Conservation (phyloP, 2,329 filamentous ascomycete genomes). For the Lecanoromycetidae sp. region DNA sequence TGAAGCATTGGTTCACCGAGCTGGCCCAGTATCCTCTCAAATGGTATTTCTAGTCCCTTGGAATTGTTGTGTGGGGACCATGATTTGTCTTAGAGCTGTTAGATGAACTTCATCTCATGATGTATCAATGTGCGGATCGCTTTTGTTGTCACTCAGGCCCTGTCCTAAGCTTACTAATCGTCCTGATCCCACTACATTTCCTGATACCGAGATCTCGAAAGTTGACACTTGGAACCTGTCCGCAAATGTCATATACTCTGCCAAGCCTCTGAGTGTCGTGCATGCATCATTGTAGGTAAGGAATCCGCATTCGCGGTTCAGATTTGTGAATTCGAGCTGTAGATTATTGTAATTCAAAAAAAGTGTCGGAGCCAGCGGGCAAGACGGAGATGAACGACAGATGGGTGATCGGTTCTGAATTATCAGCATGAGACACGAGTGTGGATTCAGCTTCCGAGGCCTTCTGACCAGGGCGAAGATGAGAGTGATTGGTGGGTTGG, state of each 20-base stretch:
- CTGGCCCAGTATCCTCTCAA: too few species aligned
- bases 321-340: not conserved
- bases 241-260: not conserved
- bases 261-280: conserved; percentile 1
- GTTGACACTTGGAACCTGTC: not conserved
- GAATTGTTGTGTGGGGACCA: too few species aligned
- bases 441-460: not conserved
- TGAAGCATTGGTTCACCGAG: too few species aligned
- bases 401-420: not conserved
- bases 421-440: not conserved
- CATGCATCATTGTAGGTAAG: conserved; percentile 1
- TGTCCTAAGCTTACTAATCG: too few species aligned
- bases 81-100: too few species aligned
- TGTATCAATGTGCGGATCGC: too few species aligned
- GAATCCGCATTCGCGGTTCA: not conserved
- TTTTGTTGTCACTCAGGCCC: too few species aligned
- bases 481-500: not conserved
- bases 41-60: too few species aligned
- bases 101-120: too few species aligned
- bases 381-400: not conserved
- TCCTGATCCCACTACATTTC: not conserved
- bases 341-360: not conserved
- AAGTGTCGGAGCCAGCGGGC: not conserved
- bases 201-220: not conserved
- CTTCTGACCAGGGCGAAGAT: not conserved